phyloP scores from a whole-genome alignment of 2,329 filamentous ascomycete genomes.

The Diaporthe citriasiana region DNA sequence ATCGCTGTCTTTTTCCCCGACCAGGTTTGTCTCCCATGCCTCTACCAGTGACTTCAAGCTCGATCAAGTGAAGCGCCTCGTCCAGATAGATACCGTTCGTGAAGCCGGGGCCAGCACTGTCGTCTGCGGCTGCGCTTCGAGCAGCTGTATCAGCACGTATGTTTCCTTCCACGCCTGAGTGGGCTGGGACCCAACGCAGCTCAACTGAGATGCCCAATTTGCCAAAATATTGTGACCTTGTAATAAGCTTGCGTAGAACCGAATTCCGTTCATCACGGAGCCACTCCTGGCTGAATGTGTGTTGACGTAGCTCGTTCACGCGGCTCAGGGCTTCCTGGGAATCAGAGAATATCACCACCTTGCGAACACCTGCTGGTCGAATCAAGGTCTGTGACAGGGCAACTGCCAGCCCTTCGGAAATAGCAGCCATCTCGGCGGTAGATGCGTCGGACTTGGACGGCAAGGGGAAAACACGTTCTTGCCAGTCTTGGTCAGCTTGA shows the following conservation, averaged over 20 bases:
- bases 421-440: not conserved
- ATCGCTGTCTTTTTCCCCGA: not conserved
- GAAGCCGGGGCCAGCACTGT: not conserved
- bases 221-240: not conserved
- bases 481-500: not conserved
- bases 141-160: not conserved
- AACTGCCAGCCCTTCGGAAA: constrained; percentile 5
- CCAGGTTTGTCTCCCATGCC: not conserved
- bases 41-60: not conserved
- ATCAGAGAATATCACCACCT: constrained; percentile 10
- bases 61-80: constrained; percentile 10
- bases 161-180: constrained; percentile 19
- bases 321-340: not conserved
- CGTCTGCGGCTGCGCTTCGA: not conserved
- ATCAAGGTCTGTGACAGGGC: not conserved
- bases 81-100: constrained; percentile 9
- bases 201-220: not conserved
- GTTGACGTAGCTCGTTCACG: not conserved
- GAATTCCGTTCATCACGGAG: not conserved
- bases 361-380: not conserved
- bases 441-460: not conserved
- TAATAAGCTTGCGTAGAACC: constrained; percentile 11
- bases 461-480: constrained; percentile 8
- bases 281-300: not conserved
- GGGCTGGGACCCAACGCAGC: constrained; percentile 4